phyloP scores from a whole-genome alignment of 192 early-diverging fungal species.

The Dissophora ornata region DNA sequence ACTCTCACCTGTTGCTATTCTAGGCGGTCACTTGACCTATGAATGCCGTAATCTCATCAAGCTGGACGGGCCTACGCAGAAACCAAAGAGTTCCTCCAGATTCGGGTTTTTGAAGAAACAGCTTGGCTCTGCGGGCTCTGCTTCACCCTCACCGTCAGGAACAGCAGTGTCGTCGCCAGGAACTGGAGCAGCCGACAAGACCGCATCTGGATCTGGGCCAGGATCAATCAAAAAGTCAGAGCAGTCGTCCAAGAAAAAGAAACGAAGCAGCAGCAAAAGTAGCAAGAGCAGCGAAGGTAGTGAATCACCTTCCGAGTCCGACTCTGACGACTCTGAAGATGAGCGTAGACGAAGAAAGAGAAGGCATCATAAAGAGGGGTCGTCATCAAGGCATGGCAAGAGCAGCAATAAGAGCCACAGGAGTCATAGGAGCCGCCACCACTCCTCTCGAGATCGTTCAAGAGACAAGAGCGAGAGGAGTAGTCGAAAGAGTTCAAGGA shows the following conservation, averaged over 20 bases:
- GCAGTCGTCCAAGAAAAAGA: conserved; percentile 1
- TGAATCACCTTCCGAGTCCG: conserved; percentile 4
- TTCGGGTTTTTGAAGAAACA: conserved; percentile 42
- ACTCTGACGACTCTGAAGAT: conserved; percentile 20
- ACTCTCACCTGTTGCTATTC: background rate
- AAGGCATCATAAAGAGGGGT: conserved; percentile 13
- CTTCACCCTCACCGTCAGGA: conserved; percentile 1
- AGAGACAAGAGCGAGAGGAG: conserved; percentile 1
- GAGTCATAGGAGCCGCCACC: background rate
- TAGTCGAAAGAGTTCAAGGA: conserved; percentile 3
- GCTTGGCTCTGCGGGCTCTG: background rate
- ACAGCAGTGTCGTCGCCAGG: background rate
- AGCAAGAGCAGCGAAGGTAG: conserved; percentile 7
- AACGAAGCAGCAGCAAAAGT: conserved; percentile 13
- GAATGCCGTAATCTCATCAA: conserved; percentile 50
- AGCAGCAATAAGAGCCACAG: conserved; percentile 7
- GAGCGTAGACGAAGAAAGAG: conserved; percentile 5
- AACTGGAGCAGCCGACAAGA: background rate
- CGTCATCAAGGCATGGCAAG: conserved; percentile 21
- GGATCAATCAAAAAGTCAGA: background rate
- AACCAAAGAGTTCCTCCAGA: conserved; percentile 25
- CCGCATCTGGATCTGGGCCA: background rate
- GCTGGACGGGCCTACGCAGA: conserved; percentile 26
- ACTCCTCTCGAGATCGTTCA: conserved; percentile 15
- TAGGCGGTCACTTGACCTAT: conserved; percentile 49